phyloP scores from a whole-genome alignment of 2,329 filamentous ascomycete genomes.

The Colletotrichum falcatum region DNA sequence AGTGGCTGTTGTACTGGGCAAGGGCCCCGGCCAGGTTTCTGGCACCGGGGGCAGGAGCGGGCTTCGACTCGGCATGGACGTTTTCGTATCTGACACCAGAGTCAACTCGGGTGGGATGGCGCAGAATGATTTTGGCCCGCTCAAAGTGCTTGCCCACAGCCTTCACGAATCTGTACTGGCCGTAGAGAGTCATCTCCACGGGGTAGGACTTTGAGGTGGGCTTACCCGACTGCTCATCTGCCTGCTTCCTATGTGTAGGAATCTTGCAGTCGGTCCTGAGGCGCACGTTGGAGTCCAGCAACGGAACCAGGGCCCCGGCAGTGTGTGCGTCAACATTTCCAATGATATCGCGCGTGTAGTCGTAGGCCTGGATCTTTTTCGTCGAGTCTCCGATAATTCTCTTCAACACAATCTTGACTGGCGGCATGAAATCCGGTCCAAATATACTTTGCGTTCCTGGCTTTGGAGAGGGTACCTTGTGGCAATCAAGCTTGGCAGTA shows the following conservation, averaged over 20 bases:
- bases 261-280: constrained; percentile 81
- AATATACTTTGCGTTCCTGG: constrained; percentile 71
- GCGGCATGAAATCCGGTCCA: constrained; percentile 73
- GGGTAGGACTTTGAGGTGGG: constrained; percentile 70
- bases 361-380: constrained; percentile 77
- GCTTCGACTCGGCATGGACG: constrained; percentile 72
- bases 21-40: constrained; percentile 41
- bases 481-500: constrained; percentile 75
- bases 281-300: constrained; percentile 76
- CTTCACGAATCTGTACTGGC: constrained; percentile 73
- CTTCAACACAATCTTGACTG: constrained; percentile 78
- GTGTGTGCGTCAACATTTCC: constrained; percentile 79
- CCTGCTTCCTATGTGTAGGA: constrained; percentile 71
- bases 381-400: constrained; percentile 67
- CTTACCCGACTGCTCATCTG: constrained; percentile 74
- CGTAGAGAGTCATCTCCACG: constrained; percentile 83
- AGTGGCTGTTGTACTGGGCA: constrained; percentile 33
- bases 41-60: constrained; percentile 49
- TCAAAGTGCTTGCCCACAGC: constrained; percentile 76
- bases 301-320: constrained; percentile 74
- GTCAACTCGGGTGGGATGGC: constrained; percentile 64
- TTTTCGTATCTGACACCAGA: constrained; percentile 79
- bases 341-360: constrained; percentile 78
- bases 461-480: constrained; percentile 76
- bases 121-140: constrained; percentile 74